These are phyloP conservation scores for Coniochaeta pulveracea DNA, from an alignment of 2,329 filamentous ascomycete genomes.

Conservation along the genomic window DNA sequence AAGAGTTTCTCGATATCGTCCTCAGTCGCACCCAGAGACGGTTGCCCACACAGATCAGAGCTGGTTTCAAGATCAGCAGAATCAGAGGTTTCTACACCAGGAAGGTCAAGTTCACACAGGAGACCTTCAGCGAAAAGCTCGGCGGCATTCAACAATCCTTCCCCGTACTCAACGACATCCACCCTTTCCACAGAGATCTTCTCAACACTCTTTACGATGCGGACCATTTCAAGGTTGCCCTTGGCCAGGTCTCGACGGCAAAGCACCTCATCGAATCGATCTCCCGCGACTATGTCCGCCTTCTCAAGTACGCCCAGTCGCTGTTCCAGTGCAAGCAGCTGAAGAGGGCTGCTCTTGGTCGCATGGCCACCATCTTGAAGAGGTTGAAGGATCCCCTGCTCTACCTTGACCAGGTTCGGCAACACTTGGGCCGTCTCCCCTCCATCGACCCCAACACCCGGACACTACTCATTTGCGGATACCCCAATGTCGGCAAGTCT, in stretches of 20 bases:
- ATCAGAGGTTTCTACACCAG: conserved; percentile 90
- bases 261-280: conserved; percentile 97
- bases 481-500: conserved; percentile 95
- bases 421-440: conserved; percentile 91
- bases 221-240: conserved; percentile 93
- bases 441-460: conserved; percentile 97
- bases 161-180: conserved; percentile 72
- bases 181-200: conserved; percentile 46
- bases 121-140: conserved; percentile 86
- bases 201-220: conserved; percentile 98
- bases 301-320: conserved; percentile 82
- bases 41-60: conserved; percentile 83
- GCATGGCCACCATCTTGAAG: conserved; percentile 96
- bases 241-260: conserved; percentile 90
- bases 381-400: conserved; percentile 87
- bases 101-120: conserved; percentile 96
- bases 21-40: conserved; percentile 86
- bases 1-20: conserved; percentile 97
- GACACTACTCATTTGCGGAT: conserved; percentile 91
- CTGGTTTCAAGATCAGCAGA: conserved; percentile 86
- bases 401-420: conserved; percentile 92
- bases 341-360: conserved; percentile 88
- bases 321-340: conserved; percentile 99
- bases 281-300: conserved; percentile 86
- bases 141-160: conserved; percentile 85